Base-by-base conservation (phyloP, 2,329 filamentous ascomycete species). In the Exophiala dermatitidis region DNA sequence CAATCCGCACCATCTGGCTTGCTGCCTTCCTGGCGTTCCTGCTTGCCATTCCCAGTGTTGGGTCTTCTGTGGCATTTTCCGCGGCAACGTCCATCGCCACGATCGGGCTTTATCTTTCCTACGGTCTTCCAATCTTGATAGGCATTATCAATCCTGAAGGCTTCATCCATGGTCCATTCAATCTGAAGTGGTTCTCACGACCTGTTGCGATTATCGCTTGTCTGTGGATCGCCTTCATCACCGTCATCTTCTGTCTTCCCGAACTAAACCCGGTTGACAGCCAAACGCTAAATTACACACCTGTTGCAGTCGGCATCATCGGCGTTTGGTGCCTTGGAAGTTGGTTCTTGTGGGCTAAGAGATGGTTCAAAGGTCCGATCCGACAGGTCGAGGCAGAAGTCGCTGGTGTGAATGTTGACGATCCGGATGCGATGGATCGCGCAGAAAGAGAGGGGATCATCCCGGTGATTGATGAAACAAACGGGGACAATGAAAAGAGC, bases 51-150 rank as follows among this genome's bases (percentile, higher is more conserved):
- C 79, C 79, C 1, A 78, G 75, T 6, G 71, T 82, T 0, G 79
- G 79, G 4, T 77, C 73, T 1, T 64, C 63, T 2, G 79, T 82
- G 4, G 79, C 79, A 4, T 82, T 80, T 57, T 69, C 77, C 1
- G 79, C 79, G 1, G 78, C 78, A 1, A 82, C 79, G 1, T 78
- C 75, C 6, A 82, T 82, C 56, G 79, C 79, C 3, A 82, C 79
- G 2, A 72, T 81, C 43, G 79, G 79, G 0, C 69, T 82, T 2
- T 82, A 82, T 59, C 73, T 82, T 46, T 77, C 74, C 49, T 82
- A 82, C 62, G 78, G 78, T 1, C 69, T 81, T 26, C 79, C 79
- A 0, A 80, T 81, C 44, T 63, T 80, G 29, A 74, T 78, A 29
- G 78, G 77, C 0, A 63, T 82, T 3, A 66, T 81, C 47, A 80